phyloP scores from a whole-genome alignment of 2,329 filamentous ascomycete genomes.

The Ophiostoma ulmi region DNA sequence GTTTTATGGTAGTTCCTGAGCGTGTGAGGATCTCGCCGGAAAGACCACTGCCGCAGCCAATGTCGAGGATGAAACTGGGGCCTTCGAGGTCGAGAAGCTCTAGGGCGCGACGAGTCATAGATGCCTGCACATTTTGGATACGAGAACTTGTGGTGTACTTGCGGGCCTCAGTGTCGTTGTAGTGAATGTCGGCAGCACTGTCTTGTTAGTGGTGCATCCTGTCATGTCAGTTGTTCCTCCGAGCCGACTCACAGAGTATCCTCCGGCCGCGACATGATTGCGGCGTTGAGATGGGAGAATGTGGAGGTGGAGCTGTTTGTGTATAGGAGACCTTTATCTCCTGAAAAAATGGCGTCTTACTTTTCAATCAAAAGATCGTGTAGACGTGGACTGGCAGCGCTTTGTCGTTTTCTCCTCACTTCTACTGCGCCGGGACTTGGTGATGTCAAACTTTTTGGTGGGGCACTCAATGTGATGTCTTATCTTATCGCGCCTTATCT shows the following conservation, averaged over 20 bases:
- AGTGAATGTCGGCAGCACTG: slow-evolving; percentile 93
- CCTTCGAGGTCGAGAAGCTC: slow-evolving; percentile 75
- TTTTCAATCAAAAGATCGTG: background rate
- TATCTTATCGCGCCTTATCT: slow-evolving; percentile 23
- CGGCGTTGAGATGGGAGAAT: background rate
- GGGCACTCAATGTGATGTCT: slow-evolving; percentile 17
- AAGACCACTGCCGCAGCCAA: slow-evolving; percentile 93
- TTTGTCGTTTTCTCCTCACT: background rate
- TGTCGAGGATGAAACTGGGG: slow-evolving; percentile 85
- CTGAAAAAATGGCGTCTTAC: no score
- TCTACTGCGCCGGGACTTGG: background rate
- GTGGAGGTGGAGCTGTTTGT: background rate
- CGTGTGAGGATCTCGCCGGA: slow-evolving; percentile 84
- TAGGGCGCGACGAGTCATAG: slow-evolving; percentile 90
- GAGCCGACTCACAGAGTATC: slow-evolving; percentile 67
- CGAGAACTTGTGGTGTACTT: slow-evolving; percentile 97
- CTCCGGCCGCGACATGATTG: slow-evolving; percentile 86
- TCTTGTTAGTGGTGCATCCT: slow-evolving; percentile 24
- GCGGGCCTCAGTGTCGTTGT: slow-evolving; percentile 89
- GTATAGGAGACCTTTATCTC: background rate
- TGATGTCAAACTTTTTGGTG: slow-evolving; percentile 25
- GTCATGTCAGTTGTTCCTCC: background rate
- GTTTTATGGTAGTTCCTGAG: slow-evolving; percentile 23
- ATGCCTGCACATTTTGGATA: slow-evolving; percentile 90
- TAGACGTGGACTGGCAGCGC: background rate